A percentile compares a stretch with the other conserved stretches of the same genome.
Conservation (phyloP, 176 grass and related monocot species). For the Triticum monococcum region DNA sequence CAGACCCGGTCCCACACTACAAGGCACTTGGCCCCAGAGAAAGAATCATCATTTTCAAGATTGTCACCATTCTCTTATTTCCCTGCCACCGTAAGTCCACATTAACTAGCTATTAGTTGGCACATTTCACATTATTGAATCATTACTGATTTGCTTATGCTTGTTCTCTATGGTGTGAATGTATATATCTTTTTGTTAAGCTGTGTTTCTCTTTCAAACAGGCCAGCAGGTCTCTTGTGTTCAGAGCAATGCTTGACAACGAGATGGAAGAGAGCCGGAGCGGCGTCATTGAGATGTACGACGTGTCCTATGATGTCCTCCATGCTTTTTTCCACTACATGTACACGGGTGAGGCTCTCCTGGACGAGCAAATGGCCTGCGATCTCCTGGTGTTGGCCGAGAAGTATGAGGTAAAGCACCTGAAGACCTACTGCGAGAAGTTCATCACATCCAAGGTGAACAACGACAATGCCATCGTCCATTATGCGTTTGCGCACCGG, state of each 20-base stretch:
- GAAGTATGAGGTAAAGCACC: conserved; percentile 93
- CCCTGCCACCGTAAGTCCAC: neutral
- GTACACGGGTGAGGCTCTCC: conserved; percentile 72
- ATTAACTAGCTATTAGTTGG: neutral
- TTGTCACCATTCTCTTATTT: neutral
- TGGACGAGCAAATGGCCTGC: conserved; percentile 73
- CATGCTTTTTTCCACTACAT: conserved; percentile 76
- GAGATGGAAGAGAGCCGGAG: conserved; percentile 96
- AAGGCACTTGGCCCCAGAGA: too few relatives aligned
- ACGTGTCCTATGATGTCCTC: conserved; percentile 72
- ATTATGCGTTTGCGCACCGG: conserved; percentile 76
- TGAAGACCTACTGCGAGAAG: conserved; percentile 79
- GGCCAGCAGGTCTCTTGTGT: conserved; percentile 89
- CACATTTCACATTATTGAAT: neutral
- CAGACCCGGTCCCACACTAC: too few relatives aligned
- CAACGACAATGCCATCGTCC: conserved; percentile 62
- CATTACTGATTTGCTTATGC: neutral
- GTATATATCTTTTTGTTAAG: neutral
- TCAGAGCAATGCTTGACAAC: conserved; percentile 95
- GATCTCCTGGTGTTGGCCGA: conserved; percentile 84
- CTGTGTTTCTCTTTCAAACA: conserved; percentile 29
- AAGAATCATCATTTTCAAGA: neutral
- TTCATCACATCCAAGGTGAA: conserved; percentile 91
- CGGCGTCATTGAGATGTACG: conserved; percentile 84
- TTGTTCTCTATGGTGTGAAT: neutral